Base-by-base conservation (phyloP, 208 protist genomes). In the Leishmania aethiopica region DNA sequence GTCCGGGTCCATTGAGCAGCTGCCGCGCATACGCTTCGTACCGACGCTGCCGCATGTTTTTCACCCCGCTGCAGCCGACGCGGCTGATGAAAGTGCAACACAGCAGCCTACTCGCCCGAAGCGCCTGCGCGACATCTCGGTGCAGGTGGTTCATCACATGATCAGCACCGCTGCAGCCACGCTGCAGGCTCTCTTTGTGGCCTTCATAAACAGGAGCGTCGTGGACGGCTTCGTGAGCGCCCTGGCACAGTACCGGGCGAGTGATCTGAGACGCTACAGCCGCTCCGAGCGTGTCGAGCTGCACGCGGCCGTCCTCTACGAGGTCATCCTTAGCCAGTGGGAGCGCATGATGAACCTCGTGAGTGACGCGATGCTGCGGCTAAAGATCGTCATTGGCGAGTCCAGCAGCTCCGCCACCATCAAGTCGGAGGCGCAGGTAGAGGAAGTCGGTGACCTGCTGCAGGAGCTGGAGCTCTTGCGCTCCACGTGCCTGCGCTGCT, bases 301-400 rank as follows among this genome's bases (percentile, higher is more conserved):
- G 73, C 92, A 94, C 83, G 93, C 93, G 15, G 92, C 95, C 2
- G 83, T 93, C 32, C 84, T 96, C 42, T 90, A 96, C 60, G 92
- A 98, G 75, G 86, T 96, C 53, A 84, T 98, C 66, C 74, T 98
- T 47, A 85, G 85, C 15, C 93, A 98, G 83, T 96, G 91, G 93
- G 89, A 95, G 79, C 86, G 81, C 35, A 89, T 92, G 73, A 94
- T 98, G 92, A 79, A 72, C 45, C 78, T 83, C 25, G 87, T 98
- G 19, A 90, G 84, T 60, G 88, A 91, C 32, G 76, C 91, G 42
- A 89, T 96, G 66, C 88, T 90, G 75, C 91, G 91, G 57, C 93
- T 98, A 49, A 98, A 98, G 75, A 85, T 96, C 17, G 90, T 91
- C 60, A 91, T 98, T 86, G 93, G 90, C 47, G 95, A 96, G 80